Conservation (phyloP, 2,329 filamentous ascomycete genomes). For the Lecanicillium sp. region DNA sequence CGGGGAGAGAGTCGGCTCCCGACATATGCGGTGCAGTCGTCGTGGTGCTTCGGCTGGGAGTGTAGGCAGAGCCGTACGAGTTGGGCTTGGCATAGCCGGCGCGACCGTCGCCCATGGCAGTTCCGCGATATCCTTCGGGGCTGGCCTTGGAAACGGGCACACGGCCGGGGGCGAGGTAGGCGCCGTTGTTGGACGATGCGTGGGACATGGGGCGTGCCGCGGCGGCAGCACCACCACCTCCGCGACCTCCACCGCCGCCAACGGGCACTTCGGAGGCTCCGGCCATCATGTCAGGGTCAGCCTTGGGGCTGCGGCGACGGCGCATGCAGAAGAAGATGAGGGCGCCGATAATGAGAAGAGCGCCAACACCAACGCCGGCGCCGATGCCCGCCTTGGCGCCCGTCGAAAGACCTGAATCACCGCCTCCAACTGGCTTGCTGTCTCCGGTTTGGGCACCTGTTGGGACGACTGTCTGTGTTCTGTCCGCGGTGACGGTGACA, state of each 20-base stretch:
- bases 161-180: constrained; percentile 18
- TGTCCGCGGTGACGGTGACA: constrained; percentile 27
- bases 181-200: constrained; percentile 14
- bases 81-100: constrained; percentile 31
- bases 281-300: constrained; percentile 30
- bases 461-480: constrained; percentile 15
- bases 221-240: constrained; percentile 1
- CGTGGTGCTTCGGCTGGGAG: constrained; percentile 13
- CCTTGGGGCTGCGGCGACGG: constrained; percentile 20
- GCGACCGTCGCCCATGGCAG: constrained; percentile 30
- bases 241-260: constrained; percentile 17
- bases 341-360: constrained; percentile 22
- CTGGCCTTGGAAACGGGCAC: constrained; percentile 15
- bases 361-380: constrained; percentile 29
- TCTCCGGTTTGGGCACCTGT: constrained; percentile 12
- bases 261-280: constrained; percentile 36
- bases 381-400: constrained; percentile 38
- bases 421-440: constrained; percentile 7
- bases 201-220: constrained; percentile 23
- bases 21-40: constrained; percentile 7
- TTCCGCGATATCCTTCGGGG: constrained; percentile 30
- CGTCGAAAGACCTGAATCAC: constrained; percentile 25
- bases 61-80: constrained; percentile 22
- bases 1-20: constrained; percentile 15
- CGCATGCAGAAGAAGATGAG: constrained; percentile 24